Base-by-base conservation (phyloP, 1,284 basidiomycete genomes). In the Trametes versicolor region DNA sequence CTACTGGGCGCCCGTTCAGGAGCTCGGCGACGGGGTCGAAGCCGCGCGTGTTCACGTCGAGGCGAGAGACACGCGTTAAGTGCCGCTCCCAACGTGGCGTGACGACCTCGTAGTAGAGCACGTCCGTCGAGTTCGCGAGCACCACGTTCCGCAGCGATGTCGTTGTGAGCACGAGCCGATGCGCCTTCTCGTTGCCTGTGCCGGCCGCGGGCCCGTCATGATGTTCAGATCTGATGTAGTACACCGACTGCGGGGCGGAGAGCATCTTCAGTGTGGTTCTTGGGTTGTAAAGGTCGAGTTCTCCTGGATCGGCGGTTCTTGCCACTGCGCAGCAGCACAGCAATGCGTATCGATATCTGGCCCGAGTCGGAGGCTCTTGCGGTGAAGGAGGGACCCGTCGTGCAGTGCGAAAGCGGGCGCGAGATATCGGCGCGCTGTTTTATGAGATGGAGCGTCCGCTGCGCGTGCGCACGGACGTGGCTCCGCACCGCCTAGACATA, bases 31-130 rank as follows among this genome's bases (percentile, higher is more conserved):
- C 73, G 58, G 75, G 58, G 43, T 78, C 72, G 61, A 79, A 81
- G 65, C 69, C 74, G 27, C 70, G 72, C n/a, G 70, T 71, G 61
- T 78, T 75, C 29, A 74, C 71, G 63, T 79, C 74, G 39, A 80
- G 74, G 61, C 77, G 73, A 54, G 72, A 73, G 39, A 82, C 72
- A 54, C 74, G 78, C 66, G 82, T 83, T 64, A 73, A 43, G 53
- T 76, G 69, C 10, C 75, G 70, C 59, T 79, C 79, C 81, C 81
- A 81, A 51, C 75, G 73, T 7, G 79, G 81, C 45, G 81, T 83
- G 45, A 77, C 73, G 63, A 83, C 69, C 62, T 82, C 81, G 66
- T 79, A 83, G 74, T 80, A 80, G 62, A 80, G 74, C 64, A 72
- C 71, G 66, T 83, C 81, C 52, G 71, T 73, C 41, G 70, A 71